A percentile compares a stretch with the other conserved stretches of the same genome.
These are phyloP conservation scores for Yarrowia sp. DNA, from an alignment of 805 yeast genomes.

Conservation along the genomic window DNA sequence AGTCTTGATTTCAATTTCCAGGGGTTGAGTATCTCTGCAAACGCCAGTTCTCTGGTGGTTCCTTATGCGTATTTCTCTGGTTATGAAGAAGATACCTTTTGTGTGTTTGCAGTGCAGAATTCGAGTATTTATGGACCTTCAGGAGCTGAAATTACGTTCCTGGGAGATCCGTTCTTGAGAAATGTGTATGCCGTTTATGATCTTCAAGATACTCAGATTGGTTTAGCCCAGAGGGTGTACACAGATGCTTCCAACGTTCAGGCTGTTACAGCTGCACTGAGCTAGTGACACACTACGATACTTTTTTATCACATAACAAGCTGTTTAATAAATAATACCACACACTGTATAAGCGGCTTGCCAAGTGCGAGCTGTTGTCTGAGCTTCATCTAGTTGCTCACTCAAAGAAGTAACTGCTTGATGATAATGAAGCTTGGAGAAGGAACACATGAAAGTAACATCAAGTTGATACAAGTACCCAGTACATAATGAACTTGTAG, in stretches of 20 bases:
- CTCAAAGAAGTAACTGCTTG: no score
- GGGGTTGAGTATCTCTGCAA: neutral
- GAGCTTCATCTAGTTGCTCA: no score
- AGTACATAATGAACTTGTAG: no score
- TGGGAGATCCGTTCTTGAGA: neutral
- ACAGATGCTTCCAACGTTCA: neutral
- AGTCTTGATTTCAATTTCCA: neutral
- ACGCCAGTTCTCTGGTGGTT: neutral
- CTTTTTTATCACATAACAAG: no score
- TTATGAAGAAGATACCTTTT: neutral
- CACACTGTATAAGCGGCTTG: no score
- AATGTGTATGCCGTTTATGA: neutral
- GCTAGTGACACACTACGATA: no score
- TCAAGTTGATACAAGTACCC: no score
- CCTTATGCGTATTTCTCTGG: neutral
- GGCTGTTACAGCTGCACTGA: neutral
- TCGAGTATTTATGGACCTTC: neutral
- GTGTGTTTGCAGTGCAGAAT: neutral
- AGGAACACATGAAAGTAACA: no score
- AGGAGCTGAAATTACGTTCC: neutral
- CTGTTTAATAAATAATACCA: no score
- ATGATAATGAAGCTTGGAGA: no score
- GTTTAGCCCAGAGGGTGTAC: neutral
- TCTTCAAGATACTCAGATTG: neutral
- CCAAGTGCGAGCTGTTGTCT: no score